Base-by-base conservation (phyloP, 2,329 filamentous ascomycete species). In the Teratosphaeria destructans region DNA sequence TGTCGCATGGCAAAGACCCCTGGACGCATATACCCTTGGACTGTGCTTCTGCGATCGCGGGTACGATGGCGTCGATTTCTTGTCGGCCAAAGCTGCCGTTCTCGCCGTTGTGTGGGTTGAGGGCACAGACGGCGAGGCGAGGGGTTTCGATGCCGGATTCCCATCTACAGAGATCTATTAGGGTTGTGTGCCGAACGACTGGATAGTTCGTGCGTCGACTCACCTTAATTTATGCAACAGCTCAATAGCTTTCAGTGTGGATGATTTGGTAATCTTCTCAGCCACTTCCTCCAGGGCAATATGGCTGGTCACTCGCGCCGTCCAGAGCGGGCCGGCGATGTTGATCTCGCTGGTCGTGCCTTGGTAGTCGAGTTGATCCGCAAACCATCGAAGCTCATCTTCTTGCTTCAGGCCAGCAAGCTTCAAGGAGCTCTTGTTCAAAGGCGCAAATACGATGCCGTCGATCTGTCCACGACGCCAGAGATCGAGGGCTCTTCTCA, bases 41-140 rank as follows among this genome's bases (percentile, higher is more conserved):
- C 16, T 56, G 61, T 16, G 59, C 59, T 54, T 56, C 57, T 16
- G 37, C 47, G 19, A 63, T 59, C 5, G 57, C 59, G 1, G 61
- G 61, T 23, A 57, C 59, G 49, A 63, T 63, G 37, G 56, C 52
- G 26, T 63, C 61, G 52, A 63, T 63, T 14, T 63, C 61, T 54
- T 63, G 57, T 54, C 59, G 57, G 2, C 61, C 61, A 34, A 63
- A 61, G 12, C 29, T 56, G 19, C 61, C 61, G 37, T 61, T 58
- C 19, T 63, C 61, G 52, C 61, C 61, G 52, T 63, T 63, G 57
- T 63, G 61, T n/a, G 61, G 61, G 32, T 63, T 63, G 3, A 63
- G 53, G 14, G 61, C 61, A 34, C 61, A 63, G 16, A 62, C 61
- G 12, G 55, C 61, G 2, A 63, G 39, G 3, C 61, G 54, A 11